Evolutionary conservation across 2,329 filamentous ascomycete species (phyloP).

Genomic region (Pestalotiopsis sp.): DNA sequence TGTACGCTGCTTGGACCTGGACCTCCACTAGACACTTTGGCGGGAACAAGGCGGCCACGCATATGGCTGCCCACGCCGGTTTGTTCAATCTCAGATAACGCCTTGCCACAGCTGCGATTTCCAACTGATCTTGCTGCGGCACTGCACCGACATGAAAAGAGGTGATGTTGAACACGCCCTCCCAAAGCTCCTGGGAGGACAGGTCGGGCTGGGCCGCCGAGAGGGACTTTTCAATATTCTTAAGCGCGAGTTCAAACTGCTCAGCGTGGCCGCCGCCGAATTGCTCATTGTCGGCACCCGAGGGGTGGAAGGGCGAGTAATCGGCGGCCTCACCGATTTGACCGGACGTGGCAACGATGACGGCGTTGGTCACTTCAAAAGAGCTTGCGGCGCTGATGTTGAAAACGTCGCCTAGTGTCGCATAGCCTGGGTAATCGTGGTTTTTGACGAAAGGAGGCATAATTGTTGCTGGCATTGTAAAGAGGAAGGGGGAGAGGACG

Average conservation of each 20-base stretch:
- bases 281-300: not conserved
- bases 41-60: not conserved
- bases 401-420: not conserved
- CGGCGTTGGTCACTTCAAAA: not conserved
- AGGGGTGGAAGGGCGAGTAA: not conserved
- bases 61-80: not conserved
- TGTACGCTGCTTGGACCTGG: not conserved
- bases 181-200: not conserved
- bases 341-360: not conserved
- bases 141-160: not conserved
- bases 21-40: not conserved
- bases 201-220: not conserved
- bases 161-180: not conserved
- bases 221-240: not conserved
- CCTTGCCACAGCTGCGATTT: not conserved
- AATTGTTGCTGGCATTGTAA: not conserved
- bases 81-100: not conserved
- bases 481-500: not conserved
- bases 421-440: not conserved
- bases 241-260: not conserved
- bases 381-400: not conserved
- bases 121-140: not conserved
- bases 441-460: not conserved
- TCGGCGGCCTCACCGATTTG: not conserved
- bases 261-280: not conserved